Conservation (phyloP, 2,329 filamentous ascomycete genomes). For the Fusarium sp. region DNA sequence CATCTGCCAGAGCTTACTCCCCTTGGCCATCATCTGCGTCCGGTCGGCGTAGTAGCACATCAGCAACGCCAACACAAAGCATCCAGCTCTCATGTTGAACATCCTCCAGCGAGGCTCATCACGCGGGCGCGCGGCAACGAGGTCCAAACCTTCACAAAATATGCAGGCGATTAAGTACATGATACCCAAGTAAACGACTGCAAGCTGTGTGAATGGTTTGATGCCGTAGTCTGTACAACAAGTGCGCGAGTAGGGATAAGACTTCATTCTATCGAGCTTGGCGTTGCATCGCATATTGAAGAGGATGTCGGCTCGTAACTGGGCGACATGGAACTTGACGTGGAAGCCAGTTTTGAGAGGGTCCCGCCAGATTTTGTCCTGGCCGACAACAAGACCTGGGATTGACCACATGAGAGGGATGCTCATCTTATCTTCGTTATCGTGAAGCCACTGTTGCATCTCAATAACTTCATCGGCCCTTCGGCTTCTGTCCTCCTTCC, state of each 20-base stretch:
- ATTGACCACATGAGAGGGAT: conserved; percentile 32
- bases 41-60: conserved; percentile 44
- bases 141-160: not conserved
- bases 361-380: conserved; percentile 8
- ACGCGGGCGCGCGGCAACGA: not conserved
- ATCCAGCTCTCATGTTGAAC: conserved; percentile 37
- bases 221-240: conserved; percentile 62
- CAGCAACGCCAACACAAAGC: conserved; percentile 38
- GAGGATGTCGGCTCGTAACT: conserved; percentile 53
- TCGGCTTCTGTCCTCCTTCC: not conserved
- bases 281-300: conserved; percentile 65
- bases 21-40: conserved; percentile 45
- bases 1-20: not conserved
- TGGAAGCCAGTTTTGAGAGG: conserved; percentile 40
- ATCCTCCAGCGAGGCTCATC: not conserved
- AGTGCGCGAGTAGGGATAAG: conserved; percentile 60
- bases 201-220: conserved; percentile 32
- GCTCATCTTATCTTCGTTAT: not conserved
- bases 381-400: not conserved
- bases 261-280: conserved; percentile 45
- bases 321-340: conserved; percentile 38
- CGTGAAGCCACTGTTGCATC: not conserved
- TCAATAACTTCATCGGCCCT: conserved; percentile 6
- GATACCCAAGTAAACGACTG: conserved; percentile 25
- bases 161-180: conserved; percentile 23